Percentiles rank a stretch among this genome's conserved stretches.
phyloP scores from a whole-genome alignment of 176 grass and related monocot species.

The Lolium perenne region DNA sequence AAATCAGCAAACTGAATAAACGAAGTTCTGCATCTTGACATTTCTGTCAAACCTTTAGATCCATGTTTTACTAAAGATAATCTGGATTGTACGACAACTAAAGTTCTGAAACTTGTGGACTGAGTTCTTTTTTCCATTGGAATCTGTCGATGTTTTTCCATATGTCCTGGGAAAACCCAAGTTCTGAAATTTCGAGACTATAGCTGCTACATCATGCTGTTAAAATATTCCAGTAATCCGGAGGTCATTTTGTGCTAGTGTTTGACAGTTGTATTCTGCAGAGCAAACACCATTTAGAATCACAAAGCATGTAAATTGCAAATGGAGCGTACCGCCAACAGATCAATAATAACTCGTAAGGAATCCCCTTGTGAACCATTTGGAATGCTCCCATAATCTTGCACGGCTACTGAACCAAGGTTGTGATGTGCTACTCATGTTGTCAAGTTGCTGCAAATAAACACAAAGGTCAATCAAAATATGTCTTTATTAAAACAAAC shows the following conservation, averaged over 20 bases:
- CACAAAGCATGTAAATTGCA: neutral
- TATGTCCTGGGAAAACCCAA: neutral
- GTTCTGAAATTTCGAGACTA: neutral
- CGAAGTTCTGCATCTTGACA: neutral
- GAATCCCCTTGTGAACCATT: neutral
- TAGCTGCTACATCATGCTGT: neutral
- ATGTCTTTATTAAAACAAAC: no score
- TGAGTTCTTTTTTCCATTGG: neutral
- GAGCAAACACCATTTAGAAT: neutral
- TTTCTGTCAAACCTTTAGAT: neutral
- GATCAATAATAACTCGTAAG: neutral
- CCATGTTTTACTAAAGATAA: constrained; percentile 3
- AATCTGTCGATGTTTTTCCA: neutral
- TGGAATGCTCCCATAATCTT: neutral
- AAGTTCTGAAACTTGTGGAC: neutral
- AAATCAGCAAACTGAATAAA: neutral
- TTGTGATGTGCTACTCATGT: no score
- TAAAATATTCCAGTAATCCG: no score
- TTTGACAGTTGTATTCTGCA: neutral
- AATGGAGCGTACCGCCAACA: neutral
- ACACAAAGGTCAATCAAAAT: no score
- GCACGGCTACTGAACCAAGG: no score
- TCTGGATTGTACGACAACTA: neutral
- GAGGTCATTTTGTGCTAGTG: neutral
- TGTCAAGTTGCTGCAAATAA: no score